A percentile compares a stretch with the other conserved stretches of the same genome.
These are phyloP conservation scores for Epicoccum sorghinum DNA, from an alignment of 2,329 filamentous ascomycete genomes.

Conservation along the genomic window DNA sequence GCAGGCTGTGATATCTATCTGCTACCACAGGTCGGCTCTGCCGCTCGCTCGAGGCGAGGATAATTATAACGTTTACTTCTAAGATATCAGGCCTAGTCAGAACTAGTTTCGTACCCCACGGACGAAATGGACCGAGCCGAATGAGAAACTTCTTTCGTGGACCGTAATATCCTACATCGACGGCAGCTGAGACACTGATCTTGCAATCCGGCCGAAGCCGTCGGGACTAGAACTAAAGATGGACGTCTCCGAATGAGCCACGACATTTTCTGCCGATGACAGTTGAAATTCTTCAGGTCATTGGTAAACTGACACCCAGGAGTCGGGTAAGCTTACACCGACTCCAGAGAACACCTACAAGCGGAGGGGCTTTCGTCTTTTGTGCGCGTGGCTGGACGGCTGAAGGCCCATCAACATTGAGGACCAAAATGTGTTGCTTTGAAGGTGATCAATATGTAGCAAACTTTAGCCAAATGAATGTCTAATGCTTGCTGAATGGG, in stretches of 20 bases:
- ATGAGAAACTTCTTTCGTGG: too few species aligned
- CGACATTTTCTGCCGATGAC: neutral
- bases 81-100: neutral
- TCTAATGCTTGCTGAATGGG: neutral
- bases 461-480: too few species aligned
- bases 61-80: neutral
- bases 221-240: neutral
- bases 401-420: too few species aligned
- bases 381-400: neutral
- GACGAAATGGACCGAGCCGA: too few species aligned
- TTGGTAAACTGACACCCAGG: neutral
- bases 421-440: too few species aligned
- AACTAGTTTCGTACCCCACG: too few species aligned
- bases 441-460: too few species aligned
- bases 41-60: neutral
- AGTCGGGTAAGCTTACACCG: slow-evolving; percentile 12
- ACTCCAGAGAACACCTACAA: neutral
- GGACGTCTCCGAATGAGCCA: neutral
- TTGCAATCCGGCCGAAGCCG: neutral
- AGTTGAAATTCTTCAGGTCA: neutral
- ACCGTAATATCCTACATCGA: neutral
- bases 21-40: neutral
- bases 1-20: neutral
- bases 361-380: neutral
- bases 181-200: neutral